Evolutionary conservation across 1,139 yeast genomes (phyloP).

Genomic region (Sugiyamaella pinicola): DNA sequence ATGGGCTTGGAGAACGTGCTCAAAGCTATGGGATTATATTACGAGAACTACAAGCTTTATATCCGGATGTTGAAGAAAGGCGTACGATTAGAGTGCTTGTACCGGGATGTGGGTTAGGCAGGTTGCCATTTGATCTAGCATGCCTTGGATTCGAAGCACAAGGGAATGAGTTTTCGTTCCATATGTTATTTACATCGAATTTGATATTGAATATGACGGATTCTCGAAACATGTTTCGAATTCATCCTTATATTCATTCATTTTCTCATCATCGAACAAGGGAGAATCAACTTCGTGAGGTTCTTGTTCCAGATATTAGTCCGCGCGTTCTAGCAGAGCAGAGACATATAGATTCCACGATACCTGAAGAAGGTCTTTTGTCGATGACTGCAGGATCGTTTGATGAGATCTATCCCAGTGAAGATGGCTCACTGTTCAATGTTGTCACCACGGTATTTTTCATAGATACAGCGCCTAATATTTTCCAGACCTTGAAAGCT

Average conservation of each 20-base stretch:
- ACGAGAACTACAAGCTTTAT: constrained; percentile 47
- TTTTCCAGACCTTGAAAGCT: constrained; percentile 66
- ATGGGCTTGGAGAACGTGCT: constrained; percentile 58
- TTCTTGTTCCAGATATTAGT: constrained; percentile 48
- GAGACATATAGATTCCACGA: constrained; percentile 46
- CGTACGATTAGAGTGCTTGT: constrained; percentile 53
- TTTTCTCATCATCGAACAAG: constrained; percentile 65
- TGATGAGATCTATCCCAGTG: constrained; percentile 64
- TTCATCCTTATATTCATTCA: constrained; percentile 71
- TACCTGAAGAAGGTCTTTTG: constrained; percentile 55
- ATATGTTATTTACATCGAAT: constrained; percentile 72
- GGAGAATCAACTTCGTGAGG: constrained; percentile 56
- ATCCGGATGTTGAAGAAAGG: constrained; percentile 44
- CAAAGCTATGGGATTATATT: constrained; percentile 52
- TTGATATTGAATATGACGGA: constrained; percentile 59
- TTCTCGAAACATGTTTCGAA: constrained; percentile 57
- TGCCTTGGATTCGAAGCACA: constrained; percentile 69
- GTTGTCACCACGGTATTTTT: constrained; percentile 73
- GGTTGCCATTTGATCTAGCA: constrained; percentile 75
- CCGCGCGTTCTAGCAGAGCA: constrained; percentile 35
- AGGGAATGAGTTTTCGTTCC: constrained; percentile 83
- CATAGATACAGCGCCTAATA: constrained; percentile 75
- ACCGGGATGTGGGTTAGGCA: constrained; percentile 85
- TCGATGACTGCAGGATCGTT: constrained; percentile 83
- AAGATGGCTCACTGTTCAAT: constrained; percentile 44